phyloP scores from a whole-genome alignment of 73 alveolate species.

The Symbiodinium natans region DNA sequence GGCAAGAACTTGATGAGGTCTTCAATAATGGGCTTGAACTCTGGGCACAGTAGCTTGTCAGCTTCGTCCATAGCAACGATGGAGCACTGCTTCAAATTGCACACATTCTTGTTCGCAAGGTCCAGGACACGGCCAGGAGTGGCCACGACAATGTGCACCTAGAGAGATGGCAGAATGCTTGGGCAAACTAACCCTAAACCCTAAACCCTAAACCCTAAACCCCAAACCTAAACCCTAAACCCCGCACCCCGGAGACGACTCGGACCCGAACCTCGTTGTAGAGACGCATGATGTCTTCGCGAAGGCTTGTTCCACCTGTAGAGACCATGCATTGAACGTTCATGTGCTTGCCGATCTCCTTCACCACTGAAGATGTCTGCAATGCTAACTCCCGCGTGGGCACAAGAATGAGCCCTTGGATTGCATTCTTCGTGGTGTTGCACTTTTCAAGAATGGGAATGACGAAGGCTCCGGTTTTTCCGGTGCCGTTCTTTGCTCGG shows the following conservation, averaged over 20 bases:
- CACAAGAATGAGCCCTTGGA: slow-evolving; percentile 97
- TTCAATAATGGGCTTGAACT: slow-evolving; percentile 97
- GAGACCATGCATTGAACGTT: slow-evolving; percentile 99
- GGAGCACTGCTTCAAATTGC: slow-evolving; percentile 48
- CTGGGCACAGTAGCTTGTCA: slow-evolving; percentile 98
- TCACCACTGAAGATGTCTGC: slow-evolving; percentile 97
- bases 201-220: neutral
- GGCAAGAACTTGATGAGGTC: slow-evolving; percentile 97
- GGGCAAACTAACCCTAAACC: neutral
- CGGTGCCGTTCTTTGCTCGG: slow-evolving; percentile 98
- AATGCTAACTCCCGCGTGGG: slow-evolving; percentile 99
- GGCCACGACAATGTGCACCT: slow-evolving; percentile 90
- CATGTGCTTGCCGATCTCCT: slow-evolving; percentile 97
- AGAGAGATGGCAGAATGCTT: neutral
- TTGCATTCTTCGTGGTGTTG: slow-evolving; percentile 95
- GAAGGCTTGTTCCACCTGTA: slow-evolving; percentile 99
- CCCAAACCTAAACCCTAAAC: neutral
- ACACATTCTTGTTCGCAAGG: slow-evolving; percentile 96
- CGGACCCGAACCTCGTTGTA: slow-evolving; percentile 11
- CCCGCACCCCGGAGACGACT: neutral
- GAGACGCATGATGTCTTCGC: slow-evolving; percentile 98
- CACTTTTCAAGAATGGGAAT: slow-evolving; percentile 97
- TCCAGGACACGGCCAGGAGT: slow-evolving; percentile 97
- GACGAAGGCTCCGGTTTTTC: slow-evolving; percentile 94
- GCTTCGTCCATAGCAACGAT: slow-evolving; percentile 98